These are phyloP conservation scores for Dentipellis fragilis DNA, from an alignment of 768 basidiomycete species.

Conservation along the genomic window DNA sequence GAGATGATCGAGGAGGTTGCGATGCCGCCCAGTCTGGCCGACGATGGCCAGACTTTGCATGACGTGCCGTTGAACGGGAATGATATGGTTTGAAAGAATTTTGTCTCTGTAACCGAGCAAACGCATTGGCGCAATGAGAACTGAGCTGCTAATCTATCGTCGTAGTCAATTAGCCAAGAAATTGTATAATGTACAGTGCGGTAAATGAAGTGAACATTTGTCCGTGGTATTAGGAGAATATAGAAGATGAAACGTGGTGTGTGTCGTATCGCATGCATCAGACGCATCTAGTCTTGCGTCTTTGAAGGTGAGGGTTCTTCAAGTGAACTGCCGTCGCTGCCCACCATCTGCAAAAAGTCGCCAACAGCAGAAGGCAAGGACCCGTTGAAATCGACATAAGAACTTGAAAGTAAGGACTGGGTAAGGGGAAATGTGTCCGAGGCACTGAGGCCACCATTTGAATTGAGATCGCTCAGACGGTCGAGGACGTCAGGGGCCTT, in stretches of 20 bases:
- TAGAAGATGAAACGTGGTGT: too few relatives aligned
- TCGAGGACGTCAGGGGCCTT: not conserved
- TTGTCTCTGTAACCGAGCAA: not conserved
- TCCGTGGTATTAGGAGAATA: too few relatives aligned
- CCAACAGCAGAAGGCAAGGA: constrained; percentile 1
- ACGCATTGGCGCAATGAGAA: not conserved
- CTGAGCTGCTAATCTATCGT: not conserved
- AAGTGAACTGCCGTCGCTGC: not conserved
- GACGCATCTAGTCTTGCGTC: not conserved
- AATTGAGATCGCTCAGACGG: not conserved
- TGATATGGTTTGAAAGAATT: not conserved
- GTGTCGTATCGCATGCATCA: too few relatives aligned
- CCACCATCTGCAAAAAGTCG: constrained; percentile 1
- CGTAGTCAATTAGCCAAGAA: not conserved
- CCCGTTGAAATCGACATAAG: not conserved
- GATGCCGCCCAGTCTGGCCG: not conserved
- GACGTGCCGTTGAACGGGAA: not conserved
- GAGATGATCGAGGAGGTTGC: not conserved
- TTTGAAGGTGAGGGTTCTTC: not conserved
- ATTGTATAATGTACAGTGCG: not conserved
- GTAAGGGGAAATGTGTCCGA: not conserved
- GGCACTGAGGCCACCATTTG: not conserved
- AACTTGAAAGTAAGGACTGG: not conserved
- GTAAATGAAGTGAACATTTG: too few relatives aligned
- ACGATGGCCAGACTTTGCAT: not conserved